Evolutionary conservation across 164 flowering plant genomes (phyloP).

Genomic region (Kingdonia uniflora): DNA sequence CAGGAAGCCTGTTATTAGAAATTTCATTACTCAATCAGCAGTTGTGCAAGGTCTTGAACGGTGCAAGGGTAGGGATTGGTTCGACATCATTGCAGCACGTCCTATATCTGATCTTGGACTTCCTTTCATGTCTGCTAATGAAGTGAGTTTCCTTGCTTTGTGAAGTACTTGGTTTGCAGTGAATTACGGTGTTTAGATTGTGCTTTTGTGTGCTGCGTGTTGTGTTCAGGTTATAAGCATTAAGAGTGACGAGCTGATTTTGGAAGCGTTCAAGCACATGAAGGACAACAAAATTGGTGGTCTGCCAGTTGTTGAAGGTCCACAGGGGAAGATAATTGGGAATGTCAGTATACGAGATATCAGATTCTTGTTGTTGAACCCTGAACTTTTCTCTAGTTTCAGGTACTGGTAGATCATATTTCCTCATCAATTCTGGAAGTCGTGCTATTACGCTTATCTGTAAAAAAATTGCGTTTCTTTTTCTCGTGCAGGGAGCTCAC

Average conservation of each 20-base stretch:
- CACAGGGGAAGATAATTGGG: constrained; percentile 53
- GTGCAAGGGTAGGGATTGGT: constrained; percentile 93
- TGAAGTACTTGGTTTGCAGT: not conserved
- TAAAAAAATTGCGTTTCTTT: not conserved
- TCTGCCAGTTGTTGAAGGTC: constrained; percentile 70
- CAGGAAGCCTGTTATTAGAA: constrained; percentile 51
- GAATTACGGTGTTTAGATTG: too few species aligned
- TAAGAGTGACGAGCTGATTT: constrained; percentile 42
- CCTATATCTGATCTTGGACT: constrained; percentile 79
- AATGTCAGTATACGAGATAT: constrained; percentile 81
- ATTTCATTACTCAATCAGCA: constrained; percentile 89
- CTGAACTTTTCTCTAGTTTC: constrained; percentile 72
- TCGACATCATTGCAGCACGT: constrained; percentile 47
- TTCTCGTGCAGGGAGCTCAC: constrained; percentile 54
- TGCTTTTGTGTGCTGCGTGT: not conserved
- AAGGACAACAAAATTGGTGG: constrained; percentile 80
- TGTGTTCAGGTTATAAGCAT: constrained; percentile 51
- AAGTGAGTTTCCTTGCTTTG: constrained; percentile 26
- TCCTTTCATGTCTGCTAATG: constrained; percentile 63
- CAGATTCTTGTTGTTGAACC: constrained; percentile 64
- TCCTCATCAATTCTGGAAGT: too few species aligned
- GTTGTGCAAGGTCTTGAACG: constrained; percentile 61
- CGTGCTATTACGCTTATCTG: too few species aligned
- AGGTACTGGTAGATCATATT: constrained; percentile 33
- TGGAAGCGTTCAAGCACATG: constrained; percentile 92